Evolutionary conservation across 441 rosid species (phyloP), one percentile per base, ranked within the genome.

Genomic region (Erodium trifolium): DNA sequence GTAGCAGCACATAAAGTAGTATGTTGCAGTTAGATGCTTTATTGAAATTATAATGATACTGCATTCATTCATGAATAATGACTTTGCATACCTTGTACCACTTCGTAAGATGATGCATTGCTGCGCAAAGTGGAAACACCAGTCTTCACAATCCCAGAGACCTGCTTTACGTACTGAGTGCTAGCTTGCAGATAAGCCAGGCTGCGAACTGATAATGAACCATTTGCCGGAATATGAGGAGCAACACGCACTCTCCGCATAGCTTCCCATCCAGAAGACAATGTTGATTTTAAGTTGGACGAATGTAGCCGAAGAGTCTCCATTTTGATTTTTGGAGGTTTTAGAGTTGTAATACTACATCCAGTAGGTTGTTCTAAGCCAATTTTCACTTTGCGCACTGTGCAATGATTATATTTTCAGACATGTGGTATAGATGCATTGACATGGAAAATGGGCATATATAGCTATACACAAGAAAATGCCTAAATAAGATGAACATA

Each of bases 141-240:
- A 71, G 70, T 82, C 82, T 94, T 94, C 68, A 94, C 77, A 76
- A 88, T 90, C 72, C 92, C 96, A 59, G 99, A 87, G 45, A 94
- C 97, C 81, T 91, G 96, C 79, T 91, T 94, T 68, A 94, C 77
- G 78, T 94, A 94, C 64, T 72, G 92, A 73, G 97, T 83, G 79
- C 97, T 86, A 68, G 97, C 99, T 79, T 91, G 91, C 74, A 94
- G 90, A 81, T 90, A 94, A 63, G 91, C 96, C 84, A 91, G 65
- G 84, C 99, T 90, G 75, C 88, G 97, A 76, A 86, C 94, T 47
- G 96, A 86, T 72, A 88, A 83, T 68, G 96, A 88, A 74, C 90
- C 85, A 69, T 82, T 85, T 65, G 93, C 83, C 68, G 86, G 86
- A 49, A 82, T 47, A 66, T 87, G 87, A 76, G 88, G 83, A 7